Conservation (phyloP, 139 green algal genomes). For the Bryopsis sp. region DNA sequence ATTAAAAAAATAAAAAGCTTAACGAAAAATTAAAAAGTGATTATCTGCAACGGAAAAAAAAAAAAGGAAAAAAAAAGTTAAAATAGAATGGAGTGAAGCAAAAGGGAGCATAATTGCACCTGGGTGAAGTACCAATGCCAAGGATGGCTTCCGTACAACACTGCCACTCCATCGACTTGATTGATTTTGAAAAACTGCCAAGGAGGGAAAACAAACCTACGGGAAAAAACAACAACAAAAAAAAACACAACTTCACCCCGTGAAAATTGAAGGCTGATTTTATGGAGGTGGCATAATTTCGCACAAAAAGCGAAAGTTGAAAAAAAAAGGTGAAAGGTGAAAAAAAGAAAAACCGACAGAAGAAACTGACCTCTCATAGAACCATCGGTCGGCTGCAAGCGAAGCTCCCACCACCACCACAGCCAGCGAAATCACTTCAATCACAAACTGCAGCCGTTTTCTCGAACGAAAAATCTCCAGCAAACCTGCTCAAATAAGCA, state of each 20-base stretch:
- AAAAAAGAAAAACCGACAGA: too few relatives aligned
- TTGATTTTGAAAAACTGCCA: constrained; percentile 67
- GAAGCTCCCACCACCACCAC: neutral
- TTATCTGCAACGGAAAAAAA: too few relatives aligned
- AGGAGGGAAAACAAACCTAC: constrained; percentile 41
- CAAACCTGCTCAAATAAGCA: constrained; percentile 1
- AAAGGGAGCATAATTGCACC: constrained; percentile 3
- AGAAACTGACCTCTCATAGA: constrained; percentile 30
- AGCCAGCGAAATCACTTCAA: constrained; percentile 13
- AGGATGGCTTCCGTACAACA: constrained; percentile 47
- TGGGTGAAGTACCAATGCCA: constrained; percentile 64
- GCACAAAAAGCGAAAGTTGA: too few relatives aligned
- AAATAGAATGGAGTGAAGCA: neutral
- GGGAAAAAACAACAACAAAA: too few relatives aligned
- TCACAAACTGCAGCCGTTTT: neutral
- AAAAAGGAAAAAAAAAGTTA: too few relatives aligned
- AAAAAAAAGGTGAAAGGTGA: too few relatives aligned
- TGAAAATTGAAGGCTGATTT: too few relatives aligned
- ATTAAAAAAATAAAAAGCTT: too few relatives aligned
- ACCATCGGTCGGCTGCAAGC: constrained; percentile 14
- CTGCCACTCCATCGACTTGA: constrained; percentile 36
- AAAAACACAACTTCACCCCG: too few relatives aligned
- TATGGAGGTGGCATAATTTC: too few relatives aligned
- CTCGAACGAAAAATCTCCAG: neutral
- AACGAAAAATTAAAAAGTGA: too few relatives aligned